Base-by-base conservation (phyloP, 768 basidiomycete species). In the Filobasidium wieringae region DNA sequence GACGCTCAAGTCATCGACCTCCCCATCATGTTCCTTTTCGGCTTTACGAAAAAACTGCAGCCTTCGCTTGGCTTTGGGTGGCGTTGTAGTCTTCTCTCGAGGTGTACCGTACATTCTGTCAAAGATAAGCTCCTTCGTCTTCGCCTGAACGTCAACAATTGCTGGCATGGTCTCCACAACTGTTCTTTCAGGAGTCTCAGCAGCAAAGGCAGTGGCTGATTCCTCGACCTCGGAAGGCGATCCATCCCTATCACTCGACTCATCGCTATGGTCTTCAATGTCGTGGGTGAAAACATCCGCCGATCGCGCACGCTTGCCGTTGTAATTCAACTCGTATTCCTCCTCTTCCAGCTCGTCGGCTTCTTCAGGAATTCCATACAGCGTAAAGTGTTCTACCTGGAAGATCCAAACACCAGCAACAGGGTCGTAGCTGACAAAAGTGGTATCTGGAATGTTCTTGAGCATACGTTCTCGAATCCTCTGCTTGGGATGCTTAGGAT, bases 351-450 rank as follows among this genome's bases (percentile, higher is more conserved):
- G 66, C 15, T 70, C 67, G 17, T 63, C 62, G 45, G 69, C 69
- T 7, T 57, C 51, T 11, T 66, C 68, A 27, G 55, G 55, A 19
- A 72, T 54, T 27, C 74, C 74, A 51, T 74, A 75, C 37, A 63
- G 57, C 33, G 72, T 74, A 78, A 96, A 99, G 76, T 93, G 89
- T 69, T 90, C 84, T 61, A 97, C 95, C 30, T 79, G 82, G 76
- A 99, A 97, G 51, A 83, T 85, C 93, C 93, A 96, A 74, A 81
- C 84, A 52, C 95, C 95, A 66, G 83, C 82, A 65, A 78, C 78
- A 54, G 82, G 79, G 58, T 90, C 85, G 72, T 87, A 97, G 67
- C 75, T 76, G 70, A 87, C 83, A 66, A 91, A 96, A 49, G 80
- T 80, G 37, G 92, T 96, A 55, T 86, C 84, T 70, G 84, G 84